Percentiles rank a stretch among this genome's conserved stretches.
Conservation (phyloP, 805 yeast genomes). For the Allodekkera sacchari region DNA sequence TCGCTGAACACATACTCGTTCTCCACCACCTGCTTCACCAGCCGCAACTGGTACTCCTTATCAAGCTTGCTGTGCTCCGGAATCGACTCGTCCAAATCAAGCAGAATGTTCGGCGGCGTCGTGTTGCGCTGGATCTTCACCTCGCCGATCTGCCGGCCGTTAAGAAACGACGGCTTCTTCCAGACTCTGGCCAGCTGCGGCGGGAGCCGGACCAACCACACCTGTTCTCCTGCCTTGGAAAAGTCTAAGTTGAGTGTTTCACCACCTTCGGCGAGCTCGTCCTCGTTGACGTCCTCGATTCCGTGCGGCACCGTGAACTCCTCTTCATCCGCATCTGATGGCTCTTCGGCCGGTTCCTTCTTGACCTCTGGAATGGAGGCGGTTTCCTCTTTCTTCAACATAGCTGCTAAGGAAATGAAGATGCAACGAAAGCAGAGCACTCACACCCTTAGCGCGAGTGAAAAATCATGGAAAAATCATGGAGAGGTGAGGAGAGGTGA, state of each 20-base stretch:
- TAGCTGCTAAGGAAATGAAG: neutral
- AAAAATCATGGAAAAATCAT: slow-evolving; percentile 2
- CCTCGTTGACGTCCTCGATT: slow-evolving; percentile 27
- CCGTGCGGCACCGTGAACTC: slow-evolving; percentile 27
- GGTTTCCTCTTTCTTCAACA: neutral
- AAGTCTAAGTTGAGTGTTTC: slow-evolving; percentile 78
- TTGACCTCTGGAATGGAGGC: neutral
- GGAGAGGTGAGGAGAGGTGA: slow-evolving; percentile 1
- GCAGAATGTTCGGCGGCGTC: slow-evolving; percentile 37
- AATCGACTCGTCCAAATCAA: slow-evolving; percentile 44
- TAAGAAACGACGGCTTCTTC: slow-evolving; percentile 52
- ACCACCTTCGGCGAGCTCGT: slow-evolving; percentile 32
- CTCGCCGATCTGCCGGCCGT: slow-evolving; percentile 74
- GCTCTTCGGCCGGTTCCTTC: slow-evolving; percentile 1
- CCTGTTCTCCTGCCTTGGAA: slow-evolving; percentile 51
- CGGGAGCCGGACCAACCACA: slow-evolving; percentile 91
- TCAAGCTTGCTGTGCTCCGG: slow-evolving; percentile 56
- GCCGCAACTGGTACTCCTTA: slow-evolving; percentile 70
- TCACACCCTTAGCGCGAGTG: neutral
- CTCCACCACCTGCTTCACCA: slow-evolving; percentile 71
- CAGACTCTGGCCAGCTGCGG: slow-evolving; percentile 77
- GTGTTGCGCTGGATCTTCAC: slow-evolving; percentile 57
- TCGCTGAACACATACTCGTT: slow-evolving; percentile 87
- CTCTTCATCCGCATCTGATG: slow-evolving; percentile 16
- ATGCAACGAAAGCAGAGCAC: neutral